Evolutionary conservation across 495 filamentous ascomycete species (phyloP).

Genomic region (Rhizodiscina lignyota): DNA sequence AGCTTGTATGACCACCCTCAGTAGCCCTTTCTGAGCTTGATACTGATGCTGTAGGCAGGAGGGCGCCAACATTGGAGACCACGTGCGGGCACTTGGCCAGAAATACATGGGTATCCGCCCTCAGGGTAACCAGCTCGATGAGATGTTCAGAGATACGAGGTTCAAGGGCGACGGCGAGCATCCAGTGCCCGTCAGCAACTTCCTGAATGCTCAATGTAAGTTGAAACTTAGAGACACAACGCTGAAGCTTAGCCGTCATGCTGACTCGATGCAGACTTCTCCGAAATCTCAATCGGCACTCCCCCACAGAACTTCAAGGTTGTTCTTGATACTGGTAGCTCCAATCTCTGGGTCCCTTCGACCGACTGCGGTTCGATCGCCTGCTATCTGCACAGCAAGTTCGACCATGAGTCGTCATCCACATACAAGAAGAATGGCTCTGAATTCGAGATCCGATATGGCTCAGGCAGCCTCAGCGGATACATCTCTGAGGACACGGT

Average conservation of each 20-base stretch:
- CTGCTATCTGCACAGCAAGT: slow-evolving; percentile 94
- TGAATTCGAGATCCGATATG: slow-evolving; percentile 86
- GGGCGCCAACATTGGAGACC: slow-evolving; percentile 60
- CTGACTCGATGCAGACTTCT: slow-evolving; percentile 55
- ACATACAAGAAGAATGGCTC: slow-evolving; percentile 91
- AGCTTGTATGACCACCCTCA: slow-evolving; percentile 49
- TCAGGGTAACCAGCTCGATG: slow-evolving; percentile 45
- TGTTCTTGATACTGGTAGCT: slow-evolving; percentile 95
- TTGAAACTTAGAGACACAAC: slow-evolving; percentile 3
- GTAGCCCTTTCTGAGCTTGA: slow-evolving; percentile 4
- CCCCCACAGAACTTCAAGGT: slow-evolving; percentile 96
- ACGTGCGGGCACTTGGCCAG: slow-evolving; percentile 66
- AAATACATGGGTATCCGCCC: slow-evolving; percentile 87
- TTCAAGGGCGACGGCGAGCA: slow-evolving; percentile 54
- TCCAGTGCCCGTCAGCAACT: slow-evolving; percentile 84
- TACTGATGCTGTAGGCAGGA: slow-evolving; percentile 29
- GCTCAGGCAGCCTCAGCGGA: slow-evolving; percentile 85
- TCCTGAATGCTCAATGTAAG: slow-evolving; percentile 97
- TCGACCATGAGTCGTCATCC: slow-evolving; percentile 76
- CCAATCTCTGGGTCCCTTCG: slow-evolving; percentile 97
- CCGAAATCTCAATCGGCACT: slow-evolving; percentile 81
- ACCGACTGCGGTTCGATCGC: slow-evolving; percentile 84
- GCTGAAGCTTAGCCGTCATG: slow-evolving; percentile 1
- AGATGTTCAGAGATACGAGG: slow-evolving; percentile 61
- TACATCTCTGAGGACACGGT: slow-evolving; percentile 80